phyloP scores from a whole-genome alignment of 2,329 filamentous ascomycete genomes.

The Tolypocladium tropicale region DNA sequence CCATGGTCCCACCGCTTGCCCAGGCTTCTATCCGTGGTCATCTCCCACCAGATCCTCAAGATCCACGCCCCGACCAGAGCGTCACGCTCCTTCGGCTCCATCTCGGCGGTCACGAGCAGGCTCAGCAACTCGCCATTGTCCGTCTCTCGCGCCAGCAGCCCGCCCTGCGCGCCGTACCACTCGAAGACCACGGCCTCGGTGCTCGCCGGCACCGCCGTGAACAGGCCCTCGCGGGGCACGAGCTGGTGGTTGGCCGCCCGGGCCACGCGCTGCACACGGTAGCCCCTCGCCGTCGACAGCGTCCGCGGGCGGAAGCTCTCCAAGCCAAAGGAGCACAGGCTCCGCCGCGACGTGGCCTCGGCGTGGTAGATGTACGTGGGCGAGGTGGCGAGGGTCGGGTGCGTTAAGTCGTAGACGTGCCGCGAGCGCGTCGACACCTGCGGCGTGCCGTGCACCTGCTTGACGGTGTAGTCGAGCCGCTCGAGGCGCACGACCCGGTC shows the following conservation, averaged over 20 bases:
- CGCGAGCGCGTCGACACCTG: constrained; percentile 16
- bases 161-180: constrained; percentile 18
- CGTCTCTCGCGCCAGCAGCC: constrained; percentile 22
- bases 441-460: constrained; percentile 11
- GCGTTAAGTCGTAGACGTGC: constrained; percentile 24
- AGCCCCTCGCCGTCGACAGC: constrained; percentile 13
- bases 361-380: constrained; percentile 22
- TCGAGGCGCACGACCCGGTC: constrained; percentile 19
- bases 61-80: constrained; percentile 25
- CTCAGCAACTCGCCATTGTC: constrained; percentile 14
- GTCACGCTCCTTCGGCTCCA: constrained; percentile 17
- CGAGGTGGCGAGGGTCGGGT: constrained; percentile 15
- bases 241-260: constrained; percentile 13
- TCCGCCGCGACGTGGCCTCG: constrained; percentile 18
- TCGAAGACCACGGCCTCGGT: constrained; percentile 17
- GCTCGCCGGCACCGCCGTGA: constrained; percentile 15
- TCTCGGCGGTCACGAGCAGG: constrained; percentile 19
- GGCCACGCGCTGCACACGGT: constrained; percentile 17
- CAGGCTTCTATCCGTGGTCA: constrained; percentile 6
- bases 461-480: constrained; percentile 19
- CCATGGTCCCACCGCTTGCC: constrained; percentile 8
- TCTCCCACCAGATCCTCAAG: constrained; percentile 21
- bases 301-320: constrained; percentile 12
- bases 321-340: constrained; percentile 18
- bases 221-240: constrained; percentile 13